Evolutionary conservation across 1,284 basidiomycete genomes (phyloP).

Genomic region (Cryptococcus sp.): DNA sequence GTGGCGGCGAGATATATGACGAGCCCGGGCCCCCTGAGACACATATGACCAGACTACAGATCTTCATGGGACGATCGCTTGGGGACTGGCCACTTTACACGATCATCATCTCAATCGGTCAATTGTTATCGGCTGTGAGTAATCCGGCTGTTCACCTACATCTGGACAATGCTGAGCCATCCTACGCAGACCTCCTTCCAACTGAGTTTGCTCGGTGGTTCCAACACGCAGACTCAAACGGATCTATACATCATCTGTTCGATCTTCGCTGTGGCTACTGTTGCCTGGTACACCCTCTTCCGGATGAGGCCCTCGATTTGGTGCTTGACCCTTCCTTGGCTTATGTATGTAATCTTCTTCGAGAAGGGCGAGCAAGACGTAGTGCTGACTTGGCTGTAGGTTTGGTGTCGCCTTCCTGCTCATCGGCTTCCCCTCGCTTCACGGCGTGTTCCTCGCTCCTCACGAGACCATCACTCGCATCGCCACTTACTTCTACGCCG

Average conservation of each 20-base stretch:
- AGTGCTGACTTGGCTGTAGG: constrained; percentile 30
- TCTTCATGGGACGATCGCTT: constrained; percentile 73
- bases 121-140: constrained; percentile 58
- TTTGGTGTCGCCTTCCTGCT: constrained; percentile 85
- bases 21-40: constrained; percentile 56
- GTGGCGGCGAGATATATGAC: constrained; percentile 60
- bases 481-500: constrained; percentile 83
- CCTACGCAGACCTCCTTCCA: constrained; percentile 78
- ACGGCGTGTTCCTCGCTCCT: constrained; percentile 62
- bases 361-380: background rate
- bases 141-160: background rate
- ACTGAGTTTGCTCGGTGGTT: constrained; percentile 80
- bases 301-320: constrained; percentile 82
- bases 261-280: constrained; percentile 78
- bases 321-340: constrained; percentile 79
- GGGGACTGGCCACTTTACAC: constrained; percentile 87
- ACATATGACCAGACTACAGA: constrained; percentile 77
- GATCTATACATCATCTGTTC: constrained; percentile 87
- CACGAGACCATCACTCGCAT: constrained; percentile 69
- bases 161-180: constrained; percentile 2
- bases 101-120: constrained; percentile 80
- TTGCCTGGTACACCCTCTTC: constrained; percentile 88
- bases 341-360: constrained; percentile 58
- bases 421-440: constrained; percentile 79
- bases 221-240: constrained; percentile 74